phyloP scores from a whole-genome alignment of 2,329 filamentous ascomycete species.

The Aspergillus intermedius region DNA sequence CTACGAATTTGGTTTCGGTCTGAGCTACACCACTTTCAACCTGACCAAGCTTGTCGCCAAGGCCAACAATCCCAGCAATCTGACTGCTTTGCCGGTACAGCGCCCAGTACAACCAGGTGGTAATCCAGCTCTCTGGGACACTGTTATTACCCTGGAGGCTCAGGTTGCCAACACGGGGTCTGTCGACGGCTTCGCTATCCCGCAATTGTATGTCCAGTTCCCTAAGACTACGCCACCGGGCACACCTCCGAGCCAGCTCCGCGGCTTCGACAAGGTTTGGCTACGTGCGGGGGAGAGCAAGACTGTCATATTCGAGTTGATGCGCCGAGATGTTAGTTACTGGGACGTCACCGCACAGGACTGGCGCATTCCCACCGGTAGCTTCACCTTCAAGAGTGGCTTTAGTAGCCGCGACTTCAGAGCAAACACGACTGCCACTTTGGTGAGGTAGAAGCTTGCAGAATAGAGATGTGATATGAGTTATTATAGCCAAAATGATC shows the following conservation, averaged over 20 bases:
- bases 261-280: slow-evolving; percentile 57
- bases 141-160: slow-evolving; percentile 40
- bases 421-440: background rate
- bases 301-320: slow-evolving; percentile 48
- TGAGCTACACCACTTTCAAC: slow-evolving; percentile 63
- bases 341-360: slow-evolving; percentile 56
- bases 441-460: background rate
- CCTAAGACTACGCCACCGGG: slow-evolving; percentile 19
- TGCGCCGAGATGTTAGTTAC: slow-evolving; percentile 56
- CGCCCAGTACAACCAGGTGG: slow-evolving; percentile 41
- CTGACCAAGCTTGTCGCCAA: slow-evolving; percentile 56
- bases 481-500: no score
- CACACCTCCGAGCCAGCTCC: slow-evolving; percentile 47
- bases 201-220: slow-evolving; percentile 46
- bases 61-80: slow-evolving; percentile 40
- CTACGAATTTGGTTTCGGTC: slow-evolving; percentile 46
- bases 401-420: slow-evolving; percentile 12
- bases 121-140: slow-evolving; percentile 17
- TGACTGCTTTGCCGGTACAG: slow-evolving; percentile 45
- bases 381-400: slow-evolving; percentile 10
- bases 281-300: slow-evolving; percentile 26
- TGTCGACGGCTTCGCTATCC: slow-evolving; percentile 63
- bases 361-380: slow-evolving; percentile 42
- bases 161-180: slow-evolving; percentile 67
- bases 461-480: no score